These are phyloP conservation scores for Lathyrus aphaca DNA, from an alignment of 306 rosid species.

Conservation along the genomic window DNA sequence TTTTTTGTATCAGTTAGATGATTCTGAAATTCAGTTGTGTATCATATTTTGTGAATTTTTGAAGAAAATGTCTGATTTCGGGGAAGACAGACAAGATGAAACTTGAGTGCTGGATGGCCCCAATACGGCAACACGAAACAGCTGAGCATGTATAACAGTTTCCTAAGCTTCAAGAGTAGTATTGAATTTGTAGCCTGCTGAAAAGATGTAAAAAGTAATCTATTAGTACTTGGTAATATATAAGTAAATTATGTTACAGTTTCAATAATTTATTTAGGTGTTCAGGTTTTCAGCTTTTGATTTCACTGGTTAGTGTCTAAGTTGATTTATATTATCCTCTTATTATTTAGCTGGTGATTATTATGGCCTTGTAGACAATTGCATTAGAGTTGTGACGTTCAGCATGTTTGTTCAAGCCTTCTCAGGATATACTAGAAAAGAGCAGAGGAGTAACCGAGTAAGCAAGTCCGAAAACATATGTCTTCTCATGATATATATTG, in stretches of 20 bases:
- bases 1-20: conserved; percentile 4
- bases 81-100: conserved; percentile 8
- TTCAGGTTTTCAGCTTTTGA: conserved; percentile 14
- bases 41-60: conserved; percentile 1
- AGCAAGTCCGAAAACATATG: not conserved
- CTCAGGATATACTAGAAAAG: conserved; percentile 24
- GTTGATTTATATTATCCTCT: conserved; percentile 14
- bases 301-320: conserved; percentile 25
- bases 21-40: conserved; percentile 26
- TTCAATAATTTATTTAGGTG: conserved; percentile 33
- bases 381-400: conserved; percentile 5
- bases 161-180: conserved; percentile 19
- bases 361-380: conserved; percentile 13
- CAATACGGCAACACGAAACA: not conserved
- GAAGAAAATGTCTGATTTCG: conserved; percentile 5
- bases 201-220: conserved; percentile 15
- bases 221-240: conserved; percentile 33
- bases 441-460: conserved; percentile 15
- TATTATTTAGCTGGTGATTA: conserved; percentile 9
- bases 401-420: conserved; percentile 30
- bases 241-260: not conserved
- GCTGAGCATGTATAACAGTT: not conserved
- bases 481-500: conserved; percentile 7
- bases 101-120: conserved; percentile 6
- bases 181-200: conserved; percentile 8